phyloP scores from a whole-genome alignment of 2,329 filamentous ascomycete species.

The Fusarium sarcochroum region DNA sequence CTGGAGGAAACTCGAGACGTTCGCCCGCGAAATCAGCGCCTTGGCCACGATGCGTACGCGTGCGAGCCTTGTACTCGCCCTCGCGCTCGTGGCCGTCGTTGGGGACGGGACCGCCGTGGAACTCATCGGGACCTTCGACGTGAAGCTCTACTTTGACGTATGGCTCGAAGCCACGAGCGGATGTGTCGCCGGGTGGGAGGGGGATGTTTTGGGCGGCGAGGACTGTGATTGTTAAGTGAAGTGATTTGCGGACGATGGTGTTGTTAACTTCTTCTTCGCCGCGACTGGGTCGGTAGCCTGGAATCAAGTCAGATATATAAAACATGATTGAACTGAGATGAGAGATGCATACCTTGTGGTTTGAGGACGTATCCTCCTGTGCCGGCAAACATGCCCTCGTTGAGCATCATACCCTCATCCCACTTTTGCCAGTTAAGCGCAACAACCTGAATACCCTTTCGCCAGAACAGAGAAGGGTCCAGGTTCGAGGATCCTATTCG shows the following conservation, averaged over 20 bases:
- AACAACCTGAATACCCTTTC: slow-evolving; percentile 89
- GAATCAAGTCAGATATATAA: slow-evolving; percentile 3
- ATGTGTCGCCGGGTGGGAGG: slow-evolving; percentile 68
- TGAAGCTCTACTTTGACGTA: slow-evolving; percentile 90
- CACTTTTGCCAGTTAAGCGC: slow-evolving; percentile 94
- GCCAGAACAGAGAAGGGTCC: slow-evolving; percentile 88
- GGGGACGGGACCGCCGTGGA: slow-evolving; percentile 53
- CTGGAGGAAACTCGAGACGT: no score
- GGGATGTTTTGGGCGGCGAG: slow-evolving; percentile 83
- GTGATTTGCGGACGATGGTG: slow-evolving; percentile 65
- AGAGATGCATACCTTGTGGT: slow-evolving; percentile 70
- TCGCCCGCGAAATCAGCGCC: slow-evolving; percentile 75
- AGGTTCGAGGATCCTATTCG: slow-evolving; percentile 89
- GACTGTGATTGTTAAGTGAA: slow-evolving; percentile 80
- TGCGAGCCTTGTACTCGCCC: slow-evolving; percentile 70
- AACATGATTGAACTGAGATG: no score
- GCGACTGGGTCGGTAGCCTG: slow-evolving; percentile 52
- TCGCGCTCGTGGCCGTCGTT: slow-evolving; percentile 59
- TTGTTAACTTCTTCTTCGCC: slow-evolving; percentile 43
- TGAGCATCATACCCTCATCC: slow-evolving; percentile 96
- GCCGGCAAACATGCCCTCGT: slow-evolving; percentile 90
- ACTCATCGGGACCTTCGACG: slow-evolving; percentile 74
- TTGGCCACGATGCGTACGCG: slow-evolving; percentile 69
- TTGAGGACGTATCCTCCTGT: slow-evolving; percentile 90
- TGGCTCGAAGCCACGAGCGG: slow-evolving; percentile 74